Conservation (phyloP, 768 basidiomycete species). For the Nidularia pulvinata region DNA sequence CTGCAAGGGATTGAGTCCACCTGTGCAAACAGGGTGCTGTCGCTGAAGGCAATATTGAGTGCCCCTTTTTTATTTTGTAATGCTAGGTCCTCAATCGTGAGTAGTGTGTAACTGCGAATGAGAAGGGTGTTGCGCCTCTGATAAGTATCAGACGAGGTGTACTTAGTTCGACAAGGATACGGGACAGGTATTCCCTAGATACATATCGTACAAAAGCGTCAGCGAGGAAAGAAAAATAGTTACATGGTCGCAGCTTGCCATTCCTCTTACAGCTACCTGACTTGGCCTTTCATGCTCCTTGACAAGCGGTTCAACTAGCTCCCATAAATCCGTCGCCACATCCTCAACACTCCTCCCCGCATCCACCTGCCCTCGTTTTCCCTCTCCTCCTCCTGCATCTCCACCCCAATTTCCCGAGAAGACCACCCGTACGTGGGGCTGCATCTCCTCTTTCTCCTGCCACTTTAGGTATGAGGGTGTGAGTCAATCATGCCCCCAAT, state of each 20-base stretch:
- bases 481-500: conserved; percentile 94
- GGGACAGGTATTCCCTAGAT: no score
- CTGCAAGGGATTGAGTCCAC: no score
- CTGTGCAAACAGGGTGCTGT: no score
- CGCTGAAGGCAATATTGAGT: no score
- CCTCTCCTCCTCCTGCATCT: conserved; percentile 28
- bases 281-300: conserved; percentile 26
- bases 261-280: conserved; percentile 53
- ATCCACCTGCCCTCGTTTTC: conserved; percentile 55
- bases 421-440: conserved; percentile 57
- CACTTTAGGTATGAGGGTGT: conserved; percentile 83
- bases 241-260: background rate
- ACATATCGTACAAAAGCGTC: no score
- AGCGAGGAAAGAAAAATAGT: no score
- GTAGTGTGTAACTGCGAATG: no score
- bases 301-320: conserved; percentile 39
- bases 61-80: no score
- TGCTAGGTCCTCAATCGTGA: no score
- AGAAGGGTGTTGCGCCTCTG: no score
- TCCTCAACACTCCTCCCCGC: conserved; percentile 49
- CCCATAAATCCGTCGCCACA: conserved; percentile 60
- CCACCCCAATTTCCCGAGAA: conserved; percentile 57
- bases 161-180: no score
- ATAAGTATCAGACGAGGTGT: no score
- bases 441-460: conserved; percentile 83